Percentiles rank a stretch among this genome's conserved stretches.
These are phyloP conservation scores for Solanum ossicruentum DNA, from an alignment of 257 asterid species.

Conservation along the genomic window DNA sequence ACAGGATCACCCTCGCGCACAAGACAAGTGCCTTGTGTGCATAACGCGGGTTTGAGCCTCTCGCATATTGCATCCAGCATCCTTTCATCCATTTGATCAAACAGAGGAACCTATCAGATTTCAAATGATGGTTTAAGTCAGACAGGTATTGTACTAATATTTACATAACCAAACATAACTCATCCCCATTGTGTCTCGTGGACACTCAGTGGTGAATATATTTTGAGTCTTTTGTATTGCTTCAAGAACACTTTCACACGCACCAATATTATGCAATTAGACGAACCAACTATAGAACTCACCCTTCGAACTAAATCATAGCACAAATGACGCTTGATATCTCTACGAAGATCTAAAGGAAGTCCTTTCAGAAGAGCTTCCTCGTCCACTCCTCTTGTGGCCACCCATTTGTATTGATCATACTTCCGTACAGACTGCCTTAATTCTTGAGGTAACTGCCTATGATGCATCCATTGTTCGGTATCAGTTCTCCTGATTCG, in stretches of 20 bases:
- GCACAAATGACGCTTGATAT: constrained; percentile 91
- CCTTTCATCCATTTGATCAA: constrained; percentile 87
- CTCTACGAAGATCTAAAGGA: constrained; percentile 87
- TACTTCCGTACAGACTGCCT: constrained; percentile 79
- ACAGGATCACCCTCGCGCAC: constrained; percentile 95
- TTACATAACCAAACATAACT: background rate
- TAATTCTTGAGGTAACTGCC: constrained; percentile 85
- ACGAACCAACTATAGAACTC: background rate
- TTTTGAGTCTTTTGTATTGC: background rate
- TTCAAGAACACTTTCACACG: background rate
- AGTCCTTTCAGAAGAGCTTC: constrained; percentile 69
- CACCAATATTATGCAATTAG: background rate
- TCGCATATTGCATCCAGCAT: constrained; percentile 95
- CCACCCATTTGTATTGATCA: constrained; percentile 90
- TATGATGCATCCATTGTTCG: constrained; percentile 96
- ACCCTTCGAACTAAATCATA: constrained; percentile 91
- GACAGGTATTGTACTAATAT: background rate
- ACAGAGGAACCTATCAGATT: constrained; percentile 63
- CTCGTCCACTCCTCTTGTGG: constrained; percentile 93
- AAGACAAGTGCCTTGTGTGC: constrained; percentile 68
- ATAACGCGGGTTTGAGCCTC: constrained; percentile 79
- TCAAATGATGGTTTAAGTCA: background rate
- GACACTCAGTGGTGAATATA: background rate
- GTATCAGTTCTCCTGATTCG: constrained; percentile 81
- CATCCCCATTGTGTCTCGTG: background rate